Evolutionary conservation across 2,329 filamentous ascomycete species (phyloP), one percentile per base, ranked within the genome.

Genomic region (Pseudogymnoascus sp.): DNA sequence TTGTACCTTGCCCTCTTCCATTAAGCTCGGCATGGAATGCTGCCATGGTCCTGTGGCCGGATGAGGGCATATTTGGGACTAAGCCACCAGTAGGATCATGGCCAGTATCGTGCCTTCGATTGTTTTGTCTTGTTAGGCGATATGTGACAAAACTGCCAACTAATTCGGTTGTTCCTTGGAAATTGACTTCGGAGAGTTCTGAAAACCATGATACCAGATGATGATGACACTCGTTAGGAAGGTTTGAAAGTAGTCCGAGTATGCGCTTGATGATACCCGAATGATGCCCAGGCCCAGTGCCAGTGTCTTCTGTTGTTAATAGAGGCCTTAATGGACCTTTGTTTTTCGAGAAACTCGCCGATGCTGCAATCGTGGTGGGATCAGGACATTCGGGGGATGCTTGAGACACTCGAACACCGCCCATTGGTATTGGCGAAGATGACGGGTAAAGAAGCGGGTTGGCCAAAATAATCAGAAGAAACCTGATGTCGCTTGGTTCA

Each of bases 231-330:
- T 88, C 83, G 64, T 84, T 83, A 0, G 90, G 82, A 11, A 90
- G 79, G 72, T 95, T 91, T 1, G 91, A 88, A 23, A 96, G 72
- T 8, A 96, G 77, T 0, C 92, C 92, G 25, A 96, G 74, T 40
- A 95, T 86, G 38, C 92, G 84, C 74, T 96, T 96, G 69, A 95
- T 84, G 62, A 96, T 88, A 4, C 88, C 89, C 2, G 90, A 92
- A 74, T 96, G 89, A 64, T 90, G 84, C 1, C 87, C 87, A 10
- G 79, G 71, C 6, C 76, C 59, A 28, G 59, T 60, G 40, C 11
- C 21, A 7, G 11, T 35, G 11, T 33, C 28, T 35, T 33, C 16
- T 33, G 28, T 31, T 33, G 10, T 33, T 7, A 18, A 12, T 16
- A 21, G 28, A 33, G 50, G 12, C 25, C 35, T 60, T 25, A 40